Evolutionary conservation across 306 rosid species (phyloP), one percentile per base, ranked within the genome.

Genomic region (Acmispon strigosus): DNA sequence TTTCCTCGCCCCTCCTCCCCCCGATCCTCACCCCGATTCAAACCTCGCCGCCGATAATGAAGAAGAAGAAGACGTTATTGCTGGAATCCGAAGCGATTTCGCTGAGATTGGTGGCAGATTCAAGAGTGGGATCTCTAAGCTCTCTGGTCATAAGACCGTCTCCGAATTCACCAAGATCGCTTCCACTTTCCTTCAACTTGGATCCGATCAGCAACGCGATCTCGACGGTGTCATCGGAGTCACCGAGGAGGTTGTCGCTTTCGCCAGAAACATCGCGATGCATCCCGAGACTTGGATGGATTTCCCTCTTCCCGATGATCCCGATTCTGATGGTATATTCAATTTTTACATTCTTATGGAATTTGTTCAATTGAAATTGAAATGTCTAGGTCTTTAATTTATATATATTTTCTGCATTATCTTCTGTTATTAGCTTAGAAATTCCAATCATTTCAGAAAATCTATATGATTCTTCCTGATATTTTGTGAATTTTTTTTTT

Each of bases 121-220:
- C 70, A 90, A 51, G 87, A 87, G 86, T 32, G 96, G 89, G 66
- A 90, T 94, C 83, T 89, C 96, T 8, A 94, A 84, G 85, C 73
- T 94, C 15, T 90, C 96, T 24, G 81, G 73, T 29, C 80, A 79
- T 70, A 84, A 72, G 74, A 74, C 89, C 29, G 96, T 94, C 0
- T 88, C 89, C 0, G 98, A 89, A 73, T 73, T 94, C 79, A 87
- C 98, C 10, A 94, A 94, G 87, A 90, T 94, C 66, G 98, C 98
- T 14, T 90, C 98, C 32, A 90, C 76, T 80, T 80, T 94, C 51
- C 97, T 94, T 56, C 97, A 85, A 68, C 50, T 94, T 47, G 90
- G 96, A 75, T 81, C 93, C 54, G 69, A 84, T 14, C 76, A 64
- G 61, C 89, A 83, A 5, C 63, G 75, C 51, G 89, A 82, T n/a